Evolutionary conservation across 2,329 filamentous ascomycete species (phyloP), one percentile per base, ranked within the genome.

Genomic region (Dothistroma pini): DNA sequence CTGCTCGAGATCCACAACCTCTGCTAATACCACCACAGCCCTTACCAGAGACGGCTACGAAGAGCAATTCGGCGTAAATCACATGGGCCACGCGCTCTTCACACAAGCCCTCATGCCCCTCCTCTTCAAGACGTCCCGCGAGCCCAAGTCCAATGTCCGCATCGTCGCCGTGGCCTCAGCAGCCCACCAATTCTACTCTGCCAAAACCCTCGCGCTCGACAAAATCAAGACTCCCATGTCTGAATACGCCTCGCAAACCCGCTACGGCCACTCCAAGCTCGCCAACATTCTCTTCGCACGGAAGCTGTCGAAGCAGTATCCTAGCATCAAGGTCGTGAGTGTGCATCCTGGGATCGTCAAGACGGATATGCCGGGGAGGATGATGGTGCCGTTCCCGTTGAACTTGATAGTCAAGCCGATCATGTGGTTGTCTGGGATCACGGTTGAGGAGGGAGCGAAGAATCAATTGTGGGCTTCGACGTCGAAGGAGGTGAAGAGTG

Each of bases 261-360:
- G 63, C 35, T 83, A 84, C 68, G 78, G 77, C 4, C 73, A 77
- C 25, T 76, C 75, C 29, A 83, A 83, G 62, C 72, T 83, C 2
- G 79, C 80, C 2, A 81, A 82, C 54, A 71, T 83, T 31, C 74
- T 81, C 1, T 81, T 76, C 64, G 70, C 78, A 0, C 65, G 70
- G 11, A 72, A 77, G 44, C 70, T 81, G 1, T 77, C 78, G 0
- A 57, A 68, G 22, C 72, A 73, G 0, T 78, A 82, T 62, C 80
- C 80, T 0, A 57, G 70, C 4, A 76, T 83, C 58, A 80, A 74
- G 0, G 72, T 70, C n/a, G 74, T 78, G 0, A 70, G 76, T 1
- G 64, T 83, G 4, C 80, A 83, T 61, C 81, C 81, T 0, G 81
- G 81, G n/a, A 72, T 80, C 21, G 78, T 83, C 29, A 60, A 74